Evolutionary conservation across 164 flowering plant species (phyloP), one percentile per base, ranked within the genome.

Genomic region (Magnolia kwangsiensis): DNA sequence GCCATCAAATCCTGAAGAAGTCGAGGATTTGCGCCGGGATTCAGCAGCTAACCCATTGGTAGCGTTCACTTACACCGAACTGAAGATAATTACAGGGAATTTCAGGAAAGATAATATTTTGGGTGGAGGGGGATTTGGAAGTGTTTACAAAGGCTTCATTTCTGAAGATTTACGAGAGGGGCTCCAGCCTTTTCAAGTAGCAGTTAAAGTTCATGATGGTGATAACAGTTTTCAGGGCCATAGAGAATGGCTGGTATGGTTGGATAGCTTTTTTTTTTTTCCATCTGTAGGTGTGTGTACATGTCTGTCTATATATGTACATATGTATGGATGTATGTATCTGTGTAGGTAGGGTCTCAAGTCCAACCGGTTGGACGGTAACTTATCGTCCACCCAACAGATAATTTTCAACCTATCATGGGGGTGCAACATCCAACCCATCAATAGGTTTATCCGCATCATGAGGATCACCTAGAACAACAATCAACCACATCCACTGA

Each of bases 121-220:
- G 73, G 98, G 98, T 72, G 97, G 96, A 61, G 98, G 98, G n/a
- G 98, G 98, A 63, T 95, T 95, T 79, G 98, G 98, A 76, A 88
- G 87, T 80, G 98, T 95, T 76, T 95, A 91, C 78, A 95, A 92
- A 84, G 98, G 98, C 4, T 87, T 84, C 73, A 82, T 95, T 24
- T 29, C 89, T 23, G 88, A 87, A 65, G 94, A 90, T 77, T 61
- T 90, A 63, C 86, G 85, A 45, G 80, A 88, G 23, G 97, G 90
- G 51, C 74, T 91, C 73, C 74, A 86, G 79, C 82, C 96, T 5
- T 80, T 88, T 81, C 83, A 82, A 58, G 96, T 95, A 19, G 98
- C 98, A 81, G 98, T 93, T 21, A 95, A 95, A 83, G 98, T 95
- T 84, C 99, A 95, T 84, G 99, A 91, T 85, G 98, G 97, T 3